A percentile compares a stretch with the other conserved stretches of the same genome.
phyloP scores from a whole-genome alignment of 345 rosid genomes.

The Acer yangbiense region DNA sequence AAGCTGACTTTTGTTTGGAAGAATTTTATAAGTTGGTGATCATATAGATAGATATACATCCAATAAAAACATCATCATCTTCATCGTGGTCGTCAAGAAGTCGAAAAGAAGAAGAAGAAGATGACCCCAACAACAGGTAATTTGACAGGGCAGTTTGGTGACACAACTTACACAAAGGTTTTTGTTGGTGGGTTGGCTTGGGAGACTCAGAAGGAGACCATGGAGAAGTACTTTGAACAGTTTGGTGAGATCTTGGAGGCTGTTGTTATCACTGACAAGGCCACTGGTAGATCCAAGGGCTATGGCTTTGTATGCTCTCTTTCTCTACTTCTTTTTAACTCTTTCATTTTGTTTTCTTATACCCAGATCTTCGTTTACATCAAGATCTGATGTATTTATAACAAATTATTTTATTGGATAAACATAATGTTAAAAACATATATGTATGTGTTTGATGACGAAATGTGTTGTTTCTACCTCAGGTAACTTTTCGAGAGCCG shows the following conservation, averaged over 20 bases:
- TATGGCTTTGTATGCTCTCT: conserved; percentile 84
- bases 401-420: background rate
- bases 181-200: conserved; percentile 98
- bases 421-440: too few relatives aligned
- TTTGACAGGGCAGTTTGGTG: conserved; percentile 69
- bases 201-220: conserved; percentile 95
- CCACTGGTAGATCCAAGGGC: conserved; percentile 99
- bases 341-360: background rate
- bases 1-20: conserved; percentile 4
- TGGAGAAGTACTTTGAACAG: conserved; percentile 93
- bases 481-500: conserved; percentile 95
- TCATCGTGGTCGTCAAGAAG: too few relatives aligned
- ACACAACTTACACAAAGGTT: conserved; percentile 91
- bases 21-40: background rate
- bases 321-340: background rate
- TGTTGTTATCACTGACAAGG: conserved; percentile 94
- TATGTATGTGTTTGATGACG: background rate
- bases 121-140: conserved; percentile 51
- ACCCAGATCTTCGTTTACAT: background rate
- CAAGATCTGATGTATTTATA: conserved; percentile 14
- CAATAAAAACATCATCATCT: background rate
- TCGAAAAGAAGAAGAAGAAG: background rate
- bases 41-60: background rate
- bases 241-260: conserved; percentile 99
- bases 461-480: conserved; percentile 12